Base-by-base conservation (phyloP, 2,329 filamentous ascomycete species). In the Phyllosticta capitalensis region DNA sequence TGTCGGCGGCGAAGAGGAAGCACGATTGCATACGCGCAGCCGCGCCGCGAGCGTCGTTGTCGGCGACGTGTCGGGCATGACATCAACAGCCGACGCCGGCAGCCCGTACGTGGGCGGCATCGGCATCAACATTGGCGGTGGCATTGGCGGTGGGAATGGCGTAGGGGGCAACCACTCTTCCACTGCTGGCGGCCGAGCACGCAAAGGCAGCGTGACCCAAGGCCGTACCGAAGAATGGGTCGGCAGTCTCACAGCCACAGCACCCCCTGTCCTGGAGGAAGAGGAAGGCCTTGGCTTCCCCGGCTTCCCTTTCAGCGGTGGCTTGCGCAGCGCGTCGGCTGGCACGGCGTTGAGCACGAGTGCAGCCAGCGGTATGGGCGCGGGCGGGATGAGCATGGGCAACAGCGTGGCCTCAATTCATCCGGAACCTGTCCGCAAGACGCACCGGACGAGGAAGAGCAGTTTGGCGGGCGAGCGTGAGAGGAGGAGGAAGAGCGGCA, bases 1-100 rank as follows among this genome's bases (percentile, higher is more conserved):
- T 14, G 49, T 56, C 9, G 54, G 48, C 48, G 26, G 26, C 22
- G 58, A 60, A 24, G 58, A 60, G 49, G 58, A 60, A 48, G 58
- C 54, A 26, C 52, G 52, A 28, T 28, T 58, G 21, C 57, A 59
- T 52, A 59, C 52, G 19, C 57, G 57, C 56, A 58, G 51, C 51
- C 56, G 56, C 30, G 51, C 52, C 17, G 30, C 56, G 2, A 58
- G 56, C 51, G 49, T 58, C 12, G 38, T n/a, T 14, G 56, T 58
- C 4, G 56, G 56, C 9, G 56, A 58, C 12, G 38, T 14, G 33
- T 54, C 9, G 51, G 51, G 17, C 30, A 52, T 17, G 56, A 30
- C 21, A 51, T 52, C n/a, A 45, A 58, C 51, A 21, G 51, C 33
- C 30, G 38, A 51, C 10, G 56, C 21, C 10, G 56, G 21, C 14